These are phyloP conservation scores for Letharia lupina DNA, from an alignment of 495 filamentous ascomycete species.

Conservation along the genomic window DNA sequence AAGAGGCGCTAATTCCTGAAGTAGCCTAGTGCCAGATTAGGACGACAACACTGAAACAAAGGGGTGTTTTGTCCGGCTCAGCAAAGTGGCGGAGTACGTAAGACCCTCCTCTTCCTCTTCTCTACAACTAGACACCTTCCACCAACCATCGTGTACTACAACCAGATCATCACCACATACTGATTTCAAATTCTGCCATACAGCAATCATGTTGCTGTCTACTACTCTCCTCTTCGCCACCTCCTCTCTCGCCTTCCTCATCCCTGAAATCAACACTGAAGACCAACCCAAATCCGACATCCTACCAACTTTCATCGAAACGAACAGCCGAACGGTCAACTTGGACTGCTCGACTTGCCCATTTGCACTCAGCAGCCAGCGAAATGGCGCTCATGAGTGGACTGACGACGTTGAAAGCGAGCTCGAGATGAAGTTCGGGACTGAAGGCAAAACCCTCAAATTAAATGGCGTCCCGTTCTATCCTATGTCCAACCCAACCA, in stretches of 20 bases:
- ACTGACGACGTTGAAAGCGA: constrained; percentile 22
- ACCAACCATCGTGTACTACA: not conserved
- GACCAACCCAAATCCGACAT: constrained; percentile 23
- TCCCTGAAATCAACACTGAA: constrained; percentile 27
- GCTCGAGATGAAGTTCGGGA: constrained; percentile 35
- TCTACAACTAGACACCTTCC: not conserved
- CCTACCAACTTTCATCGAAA: constrained; percentile 29
- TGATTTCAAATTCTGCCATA: not conserved
- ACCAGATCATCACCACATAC: not conserved
- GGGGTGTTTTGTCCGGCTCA: not conserved
- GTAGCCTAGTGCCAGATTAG: not conserved
- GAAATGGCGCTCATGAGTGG: constrained; percentile 23
- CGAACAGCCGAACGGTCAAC: constrained; percentile 31
- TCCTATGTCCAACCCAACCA: constrained; percentile 34
- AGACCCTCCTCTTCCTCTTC: not conserved
- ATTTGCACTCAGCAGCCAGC: constrained; percentile 31
- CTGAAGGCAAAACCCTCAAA: constrained; percentile 36
- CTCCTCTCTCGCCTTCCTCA: constrained; percentile 40
- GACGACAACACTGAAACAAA: not conserved
- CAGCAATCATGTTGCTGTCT: constrained; percentile 36
- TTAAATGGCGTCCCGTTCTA: constrained; percentile 45
- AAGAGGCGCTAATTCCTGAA: not conserved
- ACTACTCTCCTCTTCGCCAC: constrained; percentile 36
- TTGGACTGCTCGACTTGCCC: constrained; percentile 43
- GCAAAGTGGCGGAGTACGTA: not conserved